A percentile compares a stretch with the other conserved stretches of the same genome.
These are phyloP conservation scores for Nannizzia gypsea DNA, from an alignment of 2,329 filamentous ascomycete genomes.

Conservation along the genomic window DNA sequence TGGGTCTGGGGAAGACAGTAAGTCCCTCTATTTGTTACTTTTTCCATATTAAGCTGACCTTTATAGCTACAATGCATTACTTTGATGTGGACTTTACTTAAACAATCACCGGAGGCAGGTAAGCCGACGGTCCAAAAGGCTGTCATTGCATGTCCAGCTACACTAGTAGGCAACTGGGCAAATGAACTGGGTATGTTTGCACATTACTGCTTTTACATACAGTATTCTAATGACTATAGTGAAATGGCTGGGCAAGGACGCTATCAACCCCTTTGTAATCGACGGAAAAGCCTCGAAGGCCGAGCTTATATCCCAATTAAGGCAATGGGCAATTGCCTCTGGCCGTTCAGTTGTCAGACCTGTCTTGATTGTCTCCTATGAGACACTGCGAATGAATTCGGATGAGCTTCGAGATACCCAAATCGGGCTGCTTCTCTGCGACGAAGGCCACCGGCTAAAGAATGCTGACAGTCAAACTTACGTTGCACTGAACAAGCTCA, in stretches of 20 bases:
- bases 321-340: conserved; percentile 86
- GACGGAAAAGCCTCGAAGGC: conserved; percentile 95
- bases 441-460: conserved; percentile 92
- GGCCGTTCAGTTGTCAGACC: conserved; percentile 84
- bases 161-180: conserved; percentile 93
- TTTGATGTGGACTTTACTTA: conserved; percentile 89
- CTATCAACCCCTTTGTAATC: conserved; percentile 85
- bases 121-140: conserved; percentile 91
- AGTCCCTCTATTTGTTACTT: conserved; percentile 1
- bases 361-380: conserved; percentile 95
- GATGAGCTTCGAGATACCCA: conserved; percentile 80
- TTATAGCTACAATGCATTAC: conserved; percentile 74
- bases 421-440: conserved; percentile 86
- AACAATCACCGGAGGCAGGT: conserved; percentile 91
- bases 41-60: conserved; percentile 16
- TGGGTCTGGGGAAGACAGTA: conserved; percentile 89
- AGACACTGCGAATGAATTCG: conserved; percentile 82
- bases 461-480: conserved; percentile 96
- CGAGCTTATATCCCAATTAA: conserved; percentile 76
- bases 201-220: not conserved
- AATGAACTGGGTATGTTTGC: conserved; percentile 60
- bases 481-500: conserved; percentile 75
- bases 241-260: conserved; percentile 91
- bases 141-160: conserved; percentile 92
- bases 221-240: conserved; percentile 30